phyloP scores from a whole-genome alignment of 2,329 filamentous ascomycete genomes.

The Colletotrichum phormii region DNA sequence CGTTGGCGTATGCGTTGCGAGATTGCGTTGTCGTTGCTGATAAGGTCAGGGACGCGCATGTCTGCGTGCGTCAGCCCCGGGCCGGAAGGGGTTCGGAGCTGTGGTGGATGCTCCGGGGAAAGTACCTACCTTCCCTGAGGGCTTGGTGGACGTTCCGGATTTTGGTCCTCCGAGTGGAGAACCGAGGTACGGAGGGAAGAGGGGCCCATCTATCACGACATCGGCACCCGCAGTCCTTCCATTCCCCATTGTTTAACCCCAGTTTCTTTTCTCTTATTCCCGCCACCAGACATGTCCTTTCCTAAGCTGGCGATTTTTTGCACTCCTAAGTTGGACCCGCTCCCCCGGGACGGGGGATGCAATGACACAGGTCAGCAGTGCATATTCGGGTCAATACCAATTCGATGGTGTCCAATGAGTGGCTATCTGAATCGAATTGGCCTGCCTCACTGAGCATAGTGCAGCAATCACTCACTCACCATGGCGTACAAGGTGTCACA shows the following conservation, averaged over 20 bases:
- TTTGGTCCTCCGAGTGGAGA: background rate
- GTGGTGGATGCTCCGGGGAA: background rate
- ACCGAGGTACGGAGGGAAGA: background rate
- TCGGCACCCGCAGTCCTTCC: background rate
- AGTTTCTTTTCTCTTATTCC: background rate
- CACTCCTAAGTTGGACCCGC: background rate
- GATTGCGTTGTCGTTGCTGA: slow-evolving; percentile 5
- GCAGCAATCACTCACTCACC: background rate
- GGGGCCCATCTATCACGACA: background rate
- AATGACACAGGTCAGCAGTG: background rate
- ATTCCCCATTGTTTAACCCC: background rate
- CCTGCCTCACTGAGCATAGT: background rate
- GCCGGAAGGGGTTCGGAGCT: background rate
- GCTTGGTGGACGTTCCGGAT: background rate
- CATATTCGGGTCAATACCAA: background rate
- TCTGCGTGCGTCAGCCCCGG: background rate
- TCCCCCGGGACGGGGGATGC: background rate
- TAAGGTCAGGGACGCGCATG: slow-evolving; percentile 19
- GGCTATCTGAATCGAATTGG: background rate
- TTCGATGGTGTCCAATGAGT: background rate
- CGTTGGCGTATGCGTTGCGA: background rate
- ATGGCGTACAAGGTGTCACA: background rate
- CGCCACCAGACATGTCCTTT: background rate
- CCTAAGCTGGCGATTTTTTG: background rate
- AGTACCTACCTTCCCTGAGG: background rate